phyloP scores from a whole-genome alignment of 768 basidiomycete genomes.

The Lactifluus echinatus region DNA sequence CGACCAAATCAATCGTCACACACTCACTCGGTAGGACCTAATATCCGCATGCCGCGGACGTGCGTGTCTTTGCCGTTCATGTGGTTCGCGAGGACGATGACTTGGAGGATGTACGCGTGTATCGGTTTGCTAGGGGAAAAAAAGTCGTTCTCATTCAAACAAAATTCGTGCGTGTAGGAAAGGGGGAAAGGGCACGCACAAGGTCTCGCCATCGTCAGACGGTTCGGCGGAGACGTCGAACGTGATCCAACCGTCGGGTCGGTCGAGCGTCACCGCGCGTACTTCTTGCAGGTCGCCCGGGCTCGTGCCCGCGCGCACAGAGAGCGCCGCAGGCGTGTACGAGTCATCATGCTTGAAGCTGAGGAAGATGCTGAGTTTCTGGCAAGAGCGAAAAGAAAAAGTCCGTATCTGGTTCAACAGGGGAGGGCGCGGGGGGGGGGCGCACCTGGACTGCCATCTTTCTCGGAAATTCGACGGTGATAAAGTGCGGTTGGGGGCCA shows the following conservation, averaged over 20 bases:
- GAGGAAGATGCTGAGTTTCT: constrained; percentile 85
- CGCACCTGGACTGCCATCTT: constrained; percentile 83
- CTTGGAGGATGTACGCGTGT: constrained; percentile 81
- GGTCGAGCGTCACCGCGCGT: constrained; percentile 71
- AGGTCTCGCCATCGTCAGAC: constrained; percentile 68
- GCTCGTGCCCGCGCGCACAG: constrained; percentile 87
- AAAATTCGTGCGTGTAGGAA: not conserved
- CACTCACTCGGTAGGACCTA: constrained; percentile 75
- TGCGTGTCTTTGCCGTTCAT: constrained; percentile 99
- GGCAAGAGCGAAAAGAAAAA: not conserved
- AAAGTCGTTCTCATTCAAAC: not conserved
- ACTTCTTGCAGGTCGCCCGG: constrained; percentile 90
- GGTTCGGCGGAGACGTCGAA: constrained; percentile 77
- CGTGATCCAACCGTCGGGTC: constrained; percentile 92
- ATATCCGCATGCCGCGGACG: constrained; percentile 81
- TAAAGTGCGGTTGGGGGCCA: constrained; percentile 94
- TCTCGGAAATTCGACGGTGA: constrained; percentile 87
- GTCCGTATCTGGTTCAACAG: not conserved
- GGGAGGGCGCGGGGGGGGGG: not conserved
- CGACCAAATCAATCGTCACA: no score
- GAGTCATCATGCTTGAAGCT: constrained; percentile 86
- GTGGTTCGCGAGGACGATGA: constrained; percentile 87
- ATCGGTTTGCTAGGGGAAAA: constrained; percentile 59
- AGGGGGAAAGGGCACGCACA: constrained; percentile 40
- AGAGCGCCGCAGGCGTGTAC: constrained; percentile 89